Evolutionary conservation across 495 filamentous ascomycete species (phyloP), one percentile per base, ranked within the genome.

Genomic region (Trypethelium eluteriae): DNA sequence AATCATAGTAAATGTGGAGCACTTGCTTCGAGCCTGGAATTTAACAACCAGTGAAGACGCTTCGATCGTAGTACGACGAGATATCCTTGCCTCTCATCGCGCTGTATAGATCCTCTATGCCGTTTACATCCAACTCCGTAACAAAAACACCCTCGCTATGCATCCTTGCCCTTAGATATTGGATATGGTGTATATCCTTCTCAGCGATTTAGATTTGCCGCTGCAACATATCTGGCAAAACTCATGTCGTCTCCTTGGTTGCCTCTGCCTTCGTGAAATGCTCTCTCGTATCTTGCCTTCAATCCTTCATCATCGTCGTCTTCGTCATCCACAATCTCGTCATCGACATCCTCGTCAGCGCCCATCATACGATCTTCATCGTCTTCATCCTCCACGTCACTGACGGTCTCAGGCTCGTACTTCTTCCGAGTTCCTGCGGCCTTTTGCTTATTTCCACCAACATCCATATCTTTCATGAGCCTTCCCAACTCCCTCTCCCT

Each of bases 381-480:
- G 62, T 84, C 80, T 39, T 79, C 76, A 32, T 84, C 82, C 35
- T 89, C 86, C n/a, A 84, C 77, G 69, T 88, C 85, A 69, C 81
- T 85, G 34, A 86, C 69, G 2, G 83, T 82, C 47, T 83, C 81
- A 34, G 83, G 76, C 62, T 85, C 80, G 65, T 66, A 68, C 67
- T 65, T 73, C 67, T 63, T 77, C 62, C 75, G 75, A 0, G 73
- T 39, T 49, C 71, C 71, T 35, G 64, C 76, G 16, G 66, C 71
- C 61, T 76, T 78, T 35, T 74, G 78, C 67, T 74, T 69, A n/a
- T 79, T 75, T 5, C 81, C 80, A 18, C 82, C 80, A 70, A 98
- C 88, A 39, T 84, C 83, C 90, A 99, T 93, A 69, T 93, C 94
- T 73, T 88, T 89, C 93, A 99, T 96, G 76, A 98, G 80, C 81